These are phyloP conservation scores for Lithohypha guttulata DNA, from an alignment of 2,329 filamentous ascomycete species.

Conservation along the genomic window DNA sequence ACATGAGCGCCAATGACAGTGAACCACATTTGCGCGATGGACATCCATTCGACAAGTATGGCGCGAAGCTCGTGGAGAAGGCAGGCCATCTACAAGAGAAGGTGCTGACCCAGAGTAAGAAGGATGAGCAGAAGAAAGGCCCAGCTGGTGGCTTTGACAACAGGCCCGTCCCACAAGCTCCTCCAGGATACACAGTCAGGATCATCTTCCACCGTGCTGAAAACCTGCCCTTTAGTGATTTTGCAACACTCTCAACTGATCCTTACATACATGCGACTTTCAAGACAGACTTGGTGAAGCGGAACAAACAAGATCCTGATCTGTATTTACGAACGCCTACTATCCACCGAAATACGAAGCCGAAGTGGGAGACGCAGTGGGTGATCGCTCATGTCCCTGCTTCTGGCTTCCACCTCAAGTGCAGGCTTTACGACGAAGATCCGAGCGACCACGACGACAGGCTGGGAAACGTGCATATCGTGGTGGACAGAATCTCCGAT, in stretches of 20 bases:
- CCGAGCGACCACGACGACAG: constrained; percentile 75
- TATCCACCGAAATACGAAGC: constrained; percentile 58
- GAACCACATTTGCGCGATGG: constrained; percentile 16
- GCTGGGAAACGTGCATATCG: constrained; percentile 72
- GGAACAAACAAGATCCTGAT: constrained; percentile 78
- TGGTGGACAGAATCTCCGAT: constrained; percentile 49
- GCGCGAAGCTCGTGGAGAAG: constrained; percentile 30
- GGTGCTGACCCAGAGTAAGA: constrained; percentile 27
- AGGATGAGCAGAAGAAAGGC: constrained; percentile 26
- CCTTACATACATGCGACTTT: constrained; percentile 74
- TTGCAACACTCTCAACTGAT: constrained; percentile 67
- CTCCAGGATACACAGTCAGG: constrained; percentile 71
- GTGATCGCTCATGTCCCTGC: constrained; percentile 75
- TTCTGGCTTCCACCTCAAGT: constrained; percentile 73
- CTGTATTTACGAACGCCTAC: constrained; percentile 67
- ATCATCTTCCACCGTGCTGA: constrained; percentile 72
- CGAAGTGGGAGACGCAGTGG: constrained; percentile 78
- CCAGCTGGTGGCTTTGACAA: constrained; percentile 70
- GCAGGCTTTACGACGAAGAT: constrained; percentile 83
- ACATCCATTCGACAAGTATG: constrained; percentile 26
- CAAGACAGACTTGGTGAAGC: constrained; percentile 54
- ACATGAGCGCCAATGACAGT: constrained; percentile 12
- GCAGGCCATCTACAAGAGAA: constrained; percentile 31
- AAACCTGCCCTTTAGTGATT: constrained; percentile 73
- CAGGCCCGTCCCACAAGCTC: constrained; percentile 63